Conservation (phyloP, 371 early-diverging fungal species). For the Mortierella polycephala region DNA sequence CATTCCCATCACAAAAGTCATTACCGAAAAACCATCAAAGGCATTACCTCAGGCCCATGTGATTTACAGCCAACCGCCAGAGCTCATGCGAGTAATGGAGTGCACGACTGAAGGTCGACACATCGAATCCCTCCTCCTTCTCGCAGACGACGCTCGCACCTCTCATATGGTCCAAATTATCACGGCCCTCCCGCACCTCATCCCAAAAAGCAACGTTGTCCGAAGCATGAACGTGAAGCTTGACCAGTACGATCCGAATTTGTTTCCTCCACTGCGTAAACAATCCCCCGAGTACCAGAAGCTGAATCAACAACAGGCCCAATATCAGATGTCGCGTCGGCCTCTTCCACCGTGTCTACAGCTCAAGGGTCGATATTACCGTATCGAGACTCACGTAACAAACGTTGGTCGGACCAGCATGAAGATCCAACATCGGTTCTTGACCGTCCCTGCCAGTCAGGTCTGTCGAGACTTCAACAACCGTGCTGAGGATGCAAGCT, state of each 20-base stretch:
- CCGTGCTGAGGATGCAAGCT: slow-evolving; percentile 23
- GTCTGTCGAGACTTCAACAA: slow-evolving; percentile 27
- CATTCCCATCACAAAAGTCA: not conserved
- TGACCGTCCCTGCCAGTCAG: slow-evolving; percentile 32
- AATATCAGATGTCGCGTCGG: not conserved
- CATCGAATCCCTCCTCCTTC: slow-evolving; percentile 35
- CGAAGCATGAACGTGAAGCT: slow-evolving; percentile 25
- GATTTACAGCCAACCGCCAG: slow-evolving; percentile 19
- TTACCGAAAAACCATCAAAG: not conserved
- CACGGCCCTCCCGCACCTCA: slow-evolving; percentile 10
- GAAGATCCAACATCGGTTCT: slow-evolving; percentile 20
- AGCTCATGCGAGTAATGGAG: slow-evolving; percentile 25
- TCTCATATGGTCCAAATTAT: slow-evolving; percentile 11
- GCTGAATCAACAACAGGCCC: not conserved
- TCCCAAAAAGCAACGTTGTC: slow-evolving; percentile 14
- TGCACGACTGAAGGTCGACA: slow-evolving; percentile 29
- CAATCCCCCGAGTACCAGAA: too few relatives aligned
- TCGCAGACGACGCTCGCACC: slow-evolving; percentile 29
- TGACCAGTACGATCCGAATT: slow-evolving; percentile 10
- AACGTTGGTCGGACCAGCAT: slow-evolving; percentile 25
- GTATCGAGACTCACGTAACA: slow-evolving; percentile 15
- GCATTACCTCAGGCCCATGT: slow-evolving; percentile 6
- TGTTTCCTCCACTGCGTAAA: not conserved
- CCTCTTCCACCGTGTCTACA: slow-evolving; percentile 4
- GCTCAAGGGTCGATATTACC: slow-evolving; percentile 1